These are phyloP conservation scores for Apiotrichum brassicae DNA, from an alignment of 1,284 basidiomycete genomes.

Conservation along the genomic window DNA sequence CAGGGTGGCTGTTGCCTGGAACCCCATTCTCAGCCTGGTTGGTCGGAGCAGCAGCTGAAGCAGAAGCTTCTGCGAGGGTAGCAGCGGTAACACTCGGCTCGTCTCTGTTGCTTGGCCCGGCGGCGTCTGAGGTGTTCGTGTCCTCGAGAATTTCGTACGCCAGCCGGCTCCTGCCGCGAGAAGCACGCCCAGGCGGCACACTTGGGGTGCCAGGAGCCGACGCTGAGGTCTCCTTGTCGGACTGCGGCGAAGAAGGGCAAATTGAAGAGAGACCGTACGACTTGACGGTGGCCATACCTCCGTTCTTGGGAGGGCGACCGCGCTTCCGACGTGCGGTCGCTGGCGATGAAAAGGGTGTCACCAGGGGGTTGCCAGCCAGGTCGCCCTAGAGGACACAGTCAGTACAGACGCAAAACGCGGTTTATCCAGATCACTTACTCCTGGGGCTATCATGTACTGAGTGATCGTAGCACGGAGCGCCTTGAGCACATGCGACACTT, in stretches of 20 bases:
- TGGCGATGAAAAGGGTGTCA: slow-evolving; percentile 29
- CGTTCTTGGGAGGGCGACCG: slow-evolving; percentile 30
- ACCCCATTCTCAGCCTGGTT: neutral
- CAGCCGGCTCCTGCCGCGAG: slow-evolving; percentile 10
- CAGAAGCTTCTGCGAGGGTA: too few species aligned
- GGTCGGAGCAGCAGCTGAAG: neutral
- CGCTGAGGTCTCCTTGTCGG: neutral
- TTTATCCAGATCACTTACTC: too few species aligned
- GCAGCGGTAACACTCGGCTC: neutral
- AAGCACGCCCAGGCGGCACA: neutral
- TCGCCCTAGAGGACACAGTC: slow-evolving; percentile 1
- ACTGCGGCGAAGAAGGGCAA: too few species aligned
- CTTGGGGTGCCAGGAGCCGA: slow-evolving; percentile 1
- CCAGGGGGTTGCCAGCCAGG: neutral
- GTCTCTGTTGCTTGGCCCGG: neutral
- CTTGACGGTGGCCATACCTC: too few species aligned
- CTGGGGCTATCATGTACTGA: slow-evolving; percentile 7
- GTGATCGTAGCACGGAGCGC: slow-evolving; percentile 15
- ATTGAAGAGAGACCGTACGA: too few species aligned
- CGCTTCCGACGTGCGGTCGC: slow-evolving; percentile 31
- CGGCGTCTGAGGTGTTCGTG: neutral
- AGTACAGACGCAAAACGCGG: neutral
- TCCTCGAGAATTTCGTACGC: slow-evolving; percentile 10
- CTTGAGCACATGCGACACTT: slow-evolving; percentile 22
- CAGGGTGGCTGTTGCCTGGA: too few species aligned